phyloP scores from a whole-genome alignment of 148 eudicot species.

The Diospyros lotus region DNA sequence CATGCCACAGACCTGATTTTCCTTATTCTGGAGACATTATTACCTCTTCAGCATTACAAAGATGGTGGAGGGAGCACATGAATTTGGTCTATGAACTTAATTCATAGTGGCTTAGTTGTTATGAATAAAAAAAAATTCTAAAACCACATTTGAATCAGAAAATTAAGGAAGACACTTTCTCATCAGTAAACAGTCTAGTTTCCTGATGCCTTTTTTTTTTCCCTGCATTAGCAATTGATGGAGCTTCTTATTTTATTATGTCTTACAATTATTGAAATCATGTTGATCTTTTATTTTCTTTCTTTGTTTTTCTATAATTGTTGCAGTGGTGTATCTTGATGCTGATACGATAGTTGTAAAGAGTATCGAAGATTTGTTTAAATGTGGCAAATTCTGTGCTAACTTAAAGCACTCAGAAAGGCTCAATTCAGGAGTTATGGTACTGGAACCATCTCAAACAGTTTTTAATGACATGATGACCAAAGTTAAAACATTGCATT shows the following conservation, averaged over 20 bases:
- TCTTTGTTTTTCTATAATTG: slow-evolving; percentile 1
- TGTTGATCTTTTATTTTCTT: not conserved
- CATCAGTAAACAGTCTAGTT: not conserved
- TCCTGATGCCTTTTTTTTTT: not conserved
- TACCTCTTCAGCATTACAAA: not conserved
- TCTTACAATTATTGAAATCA: not conserved
- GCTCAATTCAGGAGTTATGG: slow-evolving; percentile 98
- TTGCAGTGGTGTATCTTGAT: slow-evolving; percentile 95
- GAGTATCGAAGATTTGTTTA: slow-evolving; percentile 82
- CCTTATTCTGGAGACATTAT: not conserved
- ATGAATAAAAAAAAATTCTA: not conserved
- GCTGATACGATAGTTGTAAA: slow-evolving; percentile 95
- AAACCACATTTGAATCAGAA: not conserved
- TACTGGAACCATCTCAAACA: slow-evolving; percentile 81
- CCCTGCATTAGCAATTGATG: not conserved
- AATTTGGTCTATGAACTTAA: not conserved
- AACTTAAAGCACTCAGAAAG: slow-evolving; percentile 97
- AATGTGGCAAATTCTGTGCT: slow-evolving; percentile 92
- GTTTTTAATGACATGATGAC: slow-evolving; percentile 83
- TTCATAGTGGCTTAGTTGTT: not conserved
- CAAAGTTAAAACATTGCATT: slow-evolving; percentile 65
- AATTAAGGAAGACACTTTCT: not conserved
- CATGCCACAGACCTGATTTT: not conserved
- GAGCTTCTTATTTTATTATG: not conserved
- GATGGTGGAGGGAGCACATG: not conserved